Evolutionary conservation across 2,329 filamentous ascomycete species (phyloP), one percentile per base, ranked within the genome.

Genomic region (Alternaria conjuncta): DNA sequence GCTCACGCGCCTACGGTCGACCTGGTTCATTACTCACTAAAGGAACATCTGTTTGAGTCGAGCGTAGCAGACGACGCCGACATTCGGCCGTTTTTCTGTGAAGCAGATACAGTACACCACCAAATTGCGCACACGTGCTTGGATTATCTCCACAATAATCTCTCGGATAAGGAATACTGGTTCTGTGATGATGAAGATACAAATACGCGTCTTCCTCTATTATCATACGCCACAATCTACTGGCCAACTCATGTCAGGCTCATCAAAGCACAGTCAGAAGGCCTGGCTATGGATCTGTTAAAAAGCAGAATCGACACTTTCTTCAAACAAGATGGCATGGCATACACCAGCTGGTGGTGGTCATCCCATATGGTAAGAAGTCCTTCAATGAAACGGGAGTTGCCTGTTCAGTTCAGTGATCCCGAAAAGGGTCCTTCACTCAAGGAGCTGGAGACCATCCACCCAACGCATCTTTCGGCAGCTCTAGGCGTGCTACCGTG

Each of bases 381-480:
- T 0, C 12, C 30, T 6, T 1, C 3, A 0, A 1, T 32, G 6
- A 7, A 32, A 32, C 6, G 1, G 30, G 30, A 8, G 15, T 0
- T 32, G 30, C 6, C 30, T 32, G 6, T 1, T 7, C 0, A 13
- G 12, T 32, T 32, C 28, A 6, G 0, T 32, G 28, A 32, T 32
- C 28, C 28, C 28, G 30, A 32, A 7, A n/a, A n/a, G n/a, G n/a
- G n/a, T n/a, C n/a, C n/a, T n/a, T n/a, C n/a, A n/a, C n/a, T n/a
- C 4, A 32, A 36, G 30, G 13, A 36, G 30, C 6, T 0, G 4
- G 3, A 36, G 2, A 36, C 30, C 13, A 15, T 36, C 30, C 4
- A 0, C 1, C 30, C 30, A 36, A 2, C 3, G 1, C 13, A 36
- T 3, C 13, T 36, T 8, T 36, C 30, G 2, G 30, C 30, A 36